Evolutionary conservation across 306 rosid species (phyloP).

Genomic region (Geum urbanum): DNA sequence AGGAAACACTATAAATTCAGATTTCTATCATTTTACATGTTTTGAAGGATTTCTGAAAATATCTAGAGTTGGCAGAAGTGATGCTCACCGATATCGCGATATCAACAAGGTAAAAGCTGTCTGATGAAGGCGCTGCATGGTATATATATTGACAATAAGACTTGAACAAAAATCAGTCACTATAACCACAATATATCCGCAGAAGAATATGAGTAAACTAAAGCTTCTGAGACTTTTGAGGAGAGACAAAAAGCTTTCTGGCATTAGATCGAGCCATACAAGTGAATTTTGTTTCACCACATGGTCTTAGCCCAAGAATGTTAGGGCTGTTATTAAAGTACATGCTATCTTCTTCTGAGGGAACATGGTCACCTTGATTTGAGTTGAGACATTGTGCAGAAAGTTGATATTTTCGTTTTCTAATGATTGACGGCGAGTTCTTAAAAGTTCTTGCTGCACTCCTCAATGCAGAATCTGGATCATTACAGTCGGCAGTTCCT

Average conservation of each 20-base stretch:
- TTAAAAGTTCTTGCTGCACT: constrained; percentile 22
- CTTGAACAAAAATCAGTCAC: background rate
- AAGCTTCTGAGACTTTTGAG: constrained; percentile 7
- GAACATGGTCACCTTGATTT: background rate
- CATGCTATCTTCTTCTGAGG: background rate
- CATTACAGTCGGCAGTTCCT: background rate
- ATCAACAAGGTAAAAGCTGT: background rate
- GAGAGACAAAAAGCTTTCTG: background rate
- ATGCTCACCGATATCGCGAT: background rate
- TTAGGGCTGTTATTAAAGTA: background rate
- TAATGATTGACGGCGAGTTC: constrained; percentile 35
- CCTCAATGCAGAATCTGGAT: constrained; percentile 20
- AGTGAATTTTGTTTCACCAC: background rate
- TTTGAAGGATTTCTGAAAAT: background rate
- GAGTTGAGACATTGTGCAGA: background rate
- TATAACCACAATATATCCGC: background rate
- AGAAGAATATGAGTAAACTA: background rate
- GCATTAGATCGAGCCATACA: background rate
- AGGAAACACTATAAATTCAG: background rate
- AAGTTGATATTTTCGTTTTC: constrained; percentile 16
- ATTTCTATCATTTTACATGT: background rate
- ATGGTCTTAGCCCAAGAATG: background rate
- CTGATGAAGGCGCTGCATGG: background rate
- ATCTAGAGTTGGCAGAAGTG: background rate
- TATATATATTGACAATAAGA: background rate